These are phyloP conservation scores for Sphaceloma murrayae DNA, from an alignment of 2,329 filamentous ascomycete species.

Conservation along the genomic window DNA sequence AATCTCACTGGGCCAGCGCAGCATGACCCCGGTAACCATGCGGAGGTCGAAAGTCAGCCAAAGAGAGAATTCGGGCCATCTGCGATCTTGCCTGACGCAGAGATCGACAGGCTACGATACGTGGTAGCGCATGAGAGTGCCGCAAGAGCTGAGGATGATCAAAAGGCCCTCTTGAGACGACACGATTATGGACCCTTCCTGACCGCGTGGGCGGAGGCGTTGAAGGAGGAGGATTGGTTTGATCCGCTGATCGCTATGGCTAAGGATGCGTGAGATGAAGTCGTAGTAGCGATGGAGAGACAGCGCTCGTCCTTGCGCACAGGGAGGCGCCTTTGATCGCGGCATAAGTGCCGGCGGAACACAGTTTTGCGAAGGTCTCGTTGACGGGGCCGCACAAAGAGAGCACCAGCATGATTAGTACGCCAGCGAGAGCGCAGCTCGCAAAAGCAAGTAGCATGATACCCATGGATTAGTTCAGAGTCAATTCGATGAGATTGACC, in stretches of 20 bases:
- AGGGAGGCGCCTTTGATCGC: too few species aligned
- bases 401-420: too few species aligned
- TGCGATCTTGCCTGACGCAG: too few species aligned
- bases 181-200: constrained; percentile 6
- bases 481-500: neutral
- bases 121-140: neutral
- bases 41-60: too few species aligned
- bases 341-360: too few species aligned
- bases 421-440: too few species aligned
- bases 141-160: neutral
- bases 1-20: too few species aligned
- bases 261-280: neutral
- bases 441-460: constrained; percentile 3
- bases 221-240: constrained; percentile 1
- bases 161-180: constrained; percentile 1
- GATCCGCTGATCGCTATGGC: constrained; percentile 1
- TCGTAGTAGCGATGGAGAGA: neutral
- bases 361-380: too few species aligned
- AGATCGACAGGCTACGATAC: neutral
- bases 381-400: too few species aligned
- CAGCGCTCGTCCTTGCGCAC: too few species aligned
- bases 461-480: constrained; percentile 1
- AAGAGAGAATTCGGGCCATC: too few species aligned
- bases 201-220: constrained; percentile 7
- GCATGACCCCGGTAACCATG: too few species aligned